Base-by-base conservation (phyloP, 2,329 filamentous ascomycete genomes). In the Penicillium sclerotiorum region DNA sequence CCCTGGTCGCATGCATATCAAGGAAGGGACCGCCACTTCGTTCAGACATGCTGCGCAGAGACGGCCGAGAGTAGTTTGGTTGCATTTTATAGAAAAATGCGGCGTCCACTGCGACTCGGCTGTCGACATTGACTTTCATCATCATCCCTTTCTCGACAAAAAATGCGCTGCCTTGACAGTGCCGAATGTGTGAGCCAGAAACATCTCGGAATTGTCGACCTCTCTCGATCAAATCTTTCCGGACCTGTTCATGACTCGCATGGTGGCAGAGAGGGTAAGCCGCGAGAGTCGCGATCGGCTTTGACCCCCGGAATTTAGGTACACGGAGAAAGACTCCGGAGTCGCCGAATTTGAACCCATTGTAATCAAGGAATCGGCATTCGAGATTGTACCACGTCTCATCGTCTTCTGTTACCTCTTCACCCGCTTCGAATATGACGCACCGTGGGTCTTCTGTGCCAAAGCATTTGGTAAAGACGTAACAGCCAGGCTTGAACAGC, bases 401-500 rank as follows among this genome's bases (percentile, higher is more conserved):
- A 38, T 53, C 32, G 30, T 58, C 48, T 40, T 53, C 30, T 33
- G 49, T 51, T 20, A 46, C n/a, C 39, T 51, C 43, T 47, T 51
- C 38, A 5, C 49, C 49, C 15, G 44, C 44, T 23, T 51, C 49
- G 38, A 51, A 51, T 38, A 47, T 44, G 43, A 47, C 42, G 30
- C 38, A 51, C 20, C 44, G 49, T 25, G 44, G 49, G 32, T 51
- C 49, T 38, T 47, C 43, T 51, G 55, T 65, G 23, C 58, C 56
- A 39, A 61, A 43, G 36, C 49, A 65, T 52, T 47, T 61, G 36
- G 61, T 68, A 50, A 61, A 67, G 36, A 66, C 41, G 30, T 60
- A 35, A 13, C 45, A 59, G 39, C 68, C 66, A 33, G 62, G 61
- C 49, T 71, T 72, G 46, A 72, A 73, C 32, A 73, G 57, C 17